Evolutionary conservation across 805 yeast genomes (phyloP), one percentile per base, ranked within the genome.

Genomic region (Candida xyloterini): DNA sequence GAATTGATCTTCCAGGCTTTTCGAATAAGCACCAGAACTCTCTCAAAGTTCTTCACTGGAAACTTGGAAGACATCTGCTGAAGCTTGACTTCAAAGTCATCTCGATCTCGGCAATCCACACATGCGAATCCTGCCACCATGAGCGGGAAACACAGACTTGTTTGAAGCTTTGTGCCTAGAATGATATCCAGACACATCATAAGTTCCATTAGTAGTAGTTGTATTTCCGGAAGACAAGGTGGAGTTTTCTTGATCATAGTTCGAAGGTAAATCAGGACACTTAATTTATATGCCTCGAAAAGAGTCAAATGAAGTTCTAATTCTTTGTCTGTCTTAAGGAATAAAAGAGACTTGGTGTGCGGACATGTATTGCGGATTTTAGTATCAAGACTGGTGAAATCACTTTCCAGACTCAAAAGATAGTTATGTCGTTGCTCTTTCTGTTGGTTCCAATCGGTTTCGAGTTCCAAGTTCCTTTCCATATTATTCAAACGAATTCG

Each of bases 1-100:
- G 42, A 30, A 40, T 66, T 65, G 28, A 51, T 23, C 15, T 52
- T 51, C 73, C 73, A 68, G 5, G 59, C 55, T 28, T 58, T 55
- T 30, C 59, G 51, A 3, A 67, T 48, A 2, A 67, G 55, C 1
- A 52, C 47, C 52, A 60, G 47, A 11, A 60, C 52, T 23, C 57
- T 54, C 23, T 55, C 51, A 28, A 66, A 58, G 30, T 59, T 62
- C 33, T 57, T 51, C 30, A 63, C 66, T 2, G 65, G 65, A 46
- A 62, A 59, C 14, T 44, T 42, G 23, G 50, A 47, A 9, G 56
- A 52, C 46, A 61, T 44, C 5, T 40, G 27, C n/a, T 45, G 52
- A 40, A 58, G 51, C 27, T 47, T 44, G 7, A 42, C 40, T 23
- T 49, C 50, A 25, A 59, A 58, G 4, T 47, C 50, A 3, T 23